Conservation (phyloP, 345 rosid genomes). For the Murraya paniculata region DNA sequence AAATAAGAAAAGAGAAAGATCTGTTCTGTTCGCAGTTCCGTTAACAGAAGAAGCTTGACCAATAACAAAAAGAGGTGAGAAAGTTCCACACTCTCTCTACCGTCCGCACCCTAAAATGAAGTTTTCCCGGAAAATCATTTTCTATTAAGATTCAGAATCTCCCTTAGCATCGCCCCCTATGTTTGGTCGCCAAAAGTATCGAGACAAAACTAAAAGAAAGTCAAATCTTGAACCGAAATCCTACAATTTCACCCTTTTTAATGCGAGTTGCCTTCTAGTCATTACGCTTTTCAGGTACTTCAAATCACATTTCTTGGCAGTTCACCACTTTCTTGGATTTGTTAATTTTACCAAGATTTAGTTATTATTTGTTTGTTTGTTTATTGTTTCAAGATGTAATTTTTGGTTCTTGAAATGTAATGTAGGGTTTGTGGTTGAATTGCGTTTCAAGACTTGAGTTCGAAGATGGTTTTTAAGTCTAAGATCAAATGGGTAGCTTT, state of each 20-base stretch:
- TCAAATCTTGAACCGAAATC: slow-evolving; percentile 17
- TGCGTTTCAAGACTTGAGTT: slow-evolving; percentile 22
- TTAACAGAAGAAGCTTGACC: background rate
- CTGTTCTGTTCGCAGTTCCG: background rate
- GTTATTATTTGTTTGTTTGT: background rate
- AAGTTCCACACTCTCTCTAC: background rate
- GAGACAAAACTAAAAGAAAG: slow-evolving; percentile 12
- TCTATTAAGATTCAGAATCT: background rate
- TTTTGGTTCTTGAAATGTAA: slow-evolving; percentile 11
- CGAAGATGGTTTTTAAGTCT: slow-evolving; percentile 71
- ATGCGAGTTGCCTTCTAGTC: slow-evolving; percentile 13
- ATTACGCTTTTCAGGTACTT: slow-evolving; percentile 18
- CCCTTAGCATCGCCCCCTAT: slow-evolving; percentile 1
- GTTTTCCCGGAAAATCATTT: slow-evolving; percentile 4
- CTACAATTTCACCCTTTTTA: background rate
- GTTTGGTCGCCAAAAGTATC: slow-evolving; percentile 32
- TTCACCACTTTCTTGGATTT: background rate
- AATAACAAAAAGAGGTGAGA: background rate
- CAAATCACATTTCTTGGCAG: slow-evolving; percentile 1
- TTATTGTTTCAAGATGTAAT: slow-evolving; percentile 1
- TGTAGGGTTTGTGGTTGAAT: slow-evolving; percentile 7
- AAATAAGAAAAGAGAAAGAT: background rate
- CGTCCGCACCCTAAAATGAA: background rate
- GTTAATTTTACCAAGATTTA: background rate
- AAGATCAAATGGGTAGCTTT: slow-evolving; percentile 90